Evolutionary conservation across 768 basidiomycete genomes (phyloP).

Genomic region (Pisolithus microcarpus): DNA sequence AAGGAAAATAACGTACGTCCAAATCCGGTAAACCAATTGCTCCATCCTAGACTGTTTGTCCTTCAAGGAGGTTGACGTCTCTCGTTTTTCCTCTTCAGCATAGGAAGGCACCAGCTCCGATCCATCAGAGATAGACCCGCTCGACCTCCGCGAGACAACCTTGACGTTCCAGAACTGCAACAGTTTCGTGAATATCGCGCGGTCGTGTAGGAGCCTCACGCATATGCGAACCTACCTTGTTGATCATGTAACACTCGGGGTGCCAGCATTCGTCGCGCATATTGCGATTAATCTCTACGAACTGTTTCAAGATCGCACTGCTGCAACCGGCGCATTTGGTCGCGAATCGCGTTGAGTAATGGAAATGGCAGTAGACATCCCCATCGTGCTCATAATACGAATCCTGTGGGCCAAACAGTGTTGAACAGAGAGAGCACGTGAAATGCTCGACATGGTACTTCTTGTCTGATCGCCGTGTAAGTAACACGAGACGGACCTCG

Average conservation of each 20-base stretch:
- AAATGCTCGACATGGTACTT: slow-evolving; percentile 99
- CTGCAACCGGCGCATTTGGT: slow-evolving; percentile 98
- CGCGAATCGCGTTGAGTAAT: slow-evolving; percentile 97
- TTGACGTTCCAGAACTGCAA: slow-evolving; percentile 98
- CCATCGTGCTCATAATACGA: slow-evolving; percentile 98
- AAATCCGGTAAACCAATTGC: slow-evolving; percentile 95
- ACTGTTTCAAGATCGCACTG: slow-evolving; percentile 97
- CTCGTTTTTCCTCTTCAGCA: slow-evolving; percentile 70
- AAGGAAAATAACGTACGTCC: slow-evolving; percentile 65
- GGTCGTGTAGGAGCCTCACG: neutral
- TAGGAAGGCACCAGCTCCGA: slow-evolving; percentile 50
- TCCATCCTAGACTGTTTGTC: slow-evolving; percentile 94
- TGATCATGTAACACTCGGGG: slow-evolving; percentile 99
- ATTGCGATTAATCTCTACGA: slow-evolving; percentile 98
- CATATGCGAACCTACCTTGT: slow-evolving; percentile 60
- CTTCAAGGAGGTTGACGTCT: slow-evolving; percentile 72
- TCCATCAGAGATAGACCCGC: slow-evolving; percentile 48
- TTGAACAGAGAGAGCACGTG: slow-evolving; percentile 94
- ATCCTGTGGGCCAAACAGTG: slow-evolving; percentile 94
- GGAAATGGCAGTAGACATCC: slow-evolving; percentile 98
- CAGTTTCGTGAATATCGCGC: slow-evolving; percentile 7
- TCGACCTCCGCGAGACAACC: slow-evolving; percentile 68
- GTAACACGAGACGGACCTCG: slow-evolving; percentile 1
- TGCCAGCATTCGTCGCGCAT: slow-evolving; percentile 99
- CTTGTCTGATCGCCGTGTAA: slow-evolving; percentile 55